Percentiles rank a stretch among this genome's conserved stretches.
phyloP scores from a whole-genome alignment of 1,139 yeast species.

The Hemisphaericaspora subhashii region DNA sequence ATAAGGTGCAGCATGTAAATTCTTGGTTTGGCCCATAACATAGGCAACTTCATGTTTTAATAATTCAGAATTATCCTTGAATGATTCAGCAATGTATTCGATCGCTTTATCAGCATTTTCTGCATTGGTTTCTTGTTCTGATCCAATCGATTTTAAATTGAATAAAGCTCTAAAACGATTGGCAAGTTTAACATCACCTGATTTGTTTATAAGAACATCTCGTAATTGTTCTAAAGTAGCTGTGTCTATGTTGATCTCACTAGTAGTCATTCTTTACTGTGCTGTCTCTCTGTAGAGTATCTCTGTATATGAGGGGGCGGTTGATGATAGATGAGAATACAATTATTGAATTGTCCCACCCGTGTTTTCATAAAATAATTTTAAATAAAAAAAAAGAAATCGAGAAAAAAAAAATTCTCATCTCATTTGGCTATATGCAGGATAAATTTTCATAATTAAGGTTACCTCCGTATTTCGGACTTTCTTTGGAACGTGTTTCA shows the following conservation, averaged over 20 bases:
- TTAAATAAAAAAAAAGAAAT: too few species aligned
- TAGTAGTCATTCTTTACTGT: slow-evolving; percentile 16
- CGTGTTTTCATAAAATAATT: too few species aligned
- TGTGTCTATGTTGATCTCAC: slow-evolving; percentile 43
- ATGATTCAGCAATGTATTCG: slow-evolving; percentile 79
- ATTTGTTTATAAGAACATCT: slow-evolving; percentile 62
- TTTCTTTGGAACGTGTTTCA: too few species aligned
- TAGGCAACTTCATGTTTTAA: slow-evolving; percentile 98
- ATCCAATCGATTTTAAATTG: slow-evolving; percentile 83
- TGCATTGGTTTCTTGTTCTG: slow-evolving; percentile 49
- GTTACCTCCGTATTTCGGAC: neutral
- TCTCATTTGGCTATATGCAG: neutral
- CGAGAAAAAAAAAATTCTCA: neutral
- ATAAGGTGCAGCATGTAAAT: slow-evolving; percentile 71
- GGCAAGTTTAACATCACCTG: slow-evolving; percentile 73
- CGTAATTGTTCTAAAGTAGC: slow-evolving; percentile 67
- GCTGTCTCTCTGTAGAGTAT: neutral
- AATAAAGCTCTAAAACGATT: slow-evolving; percentile 91
- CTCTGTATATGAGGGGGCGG: too few species aligned
- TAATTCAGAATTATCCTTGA: slow-evolving; percentile 82
- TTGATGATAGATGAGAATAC: too few species aligned
- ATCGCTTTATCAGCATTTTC: slow-evolving; percentile 62
- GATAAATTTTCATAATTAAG: neutral
- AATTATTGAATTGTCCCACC: too few species aligned
- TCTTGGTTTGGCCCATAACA: slow-evolving; percentile 95